Evolutionary conservation across 2,329 filamentous ascomycete genomes (phyloP).

Genomic region (Epichloe elymi): DNA sequence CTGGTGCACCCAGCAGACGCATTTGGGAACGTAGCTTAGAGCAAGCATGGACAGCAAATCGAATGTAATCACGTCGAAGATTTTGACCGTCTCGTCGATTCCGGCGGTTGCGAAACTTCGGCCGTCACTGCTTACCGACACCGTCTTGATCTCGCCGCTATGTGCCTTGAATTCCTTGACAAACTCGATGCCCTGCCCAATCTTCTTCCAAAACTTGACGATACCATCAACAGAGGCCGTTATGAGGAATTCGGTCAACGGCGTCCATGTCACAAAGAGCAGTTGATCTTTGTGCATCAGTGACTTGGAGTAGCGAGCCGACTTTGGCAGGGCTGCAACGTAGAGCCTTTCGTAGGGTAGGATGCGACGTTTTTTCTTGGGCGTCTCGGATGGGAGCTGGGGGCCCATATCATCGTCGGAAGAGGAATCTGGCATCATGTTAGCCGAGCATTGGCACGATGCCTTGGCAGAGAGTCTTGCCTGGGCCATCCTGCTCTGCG

Average conservation of each 20-base stretch:
- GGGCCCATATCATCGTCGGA: slow-evolving; percentile 86
- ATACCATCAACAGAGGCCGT: slow-evolving; percentile 90
- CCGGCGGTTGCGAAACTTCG: slow-evolving; percentile 88
- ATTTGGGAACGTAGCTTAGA: slow-evolving; percentile 62
- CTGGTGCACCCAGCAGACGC: slow-evolving; percentile 83
- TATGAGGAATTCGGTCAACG: slow-evolving; percentile 85
- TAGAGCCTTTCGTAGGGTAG: slow-evolving; percentile 94
- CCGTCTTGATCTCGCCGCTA: slow-evolving; percentile 67
- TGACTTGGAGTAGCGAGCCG: slow-evolving; percentile 78
- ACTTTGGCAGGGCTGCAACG: slow-evolving; percentile 72
- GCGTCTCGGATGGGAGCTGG: slow-evolving; percentile 67
- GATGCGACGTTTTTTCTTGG: slow-evolving; percentile 82
- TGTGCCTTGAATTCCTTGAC: slow-evolving; percentile 97
- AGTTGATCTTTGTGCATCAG: slow-evolving; percentile 98
- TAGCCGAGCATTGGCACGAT: background rate
- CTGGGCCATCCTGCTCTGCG: slow-evolving; percentile 31
- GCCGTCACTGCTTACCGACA: slow-evolving; percentile 79
- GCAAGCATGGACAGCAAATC: slow-evolving; percentile 73
- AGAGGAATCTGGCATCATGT: slow-evolving; percentile 42
- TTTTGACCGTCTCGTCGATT: slow-evolving; percentile 63
- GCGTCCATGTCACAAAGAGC: slow-evolving; percentile 76
- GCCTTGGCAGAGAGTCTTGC: slow-evolving; percentile 14
- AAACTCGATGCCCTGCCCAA: slow-evolving; percentile 80
- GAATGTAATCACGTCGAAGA: slow-evolving; percentile 74
- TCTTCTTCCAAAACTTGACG: slow-evolving; percentile 99